Evolutionary conservation across 2,329 filamentous ascomycete genomes (phyloP).

Genomic region (Xylaria sp.): DNA sequence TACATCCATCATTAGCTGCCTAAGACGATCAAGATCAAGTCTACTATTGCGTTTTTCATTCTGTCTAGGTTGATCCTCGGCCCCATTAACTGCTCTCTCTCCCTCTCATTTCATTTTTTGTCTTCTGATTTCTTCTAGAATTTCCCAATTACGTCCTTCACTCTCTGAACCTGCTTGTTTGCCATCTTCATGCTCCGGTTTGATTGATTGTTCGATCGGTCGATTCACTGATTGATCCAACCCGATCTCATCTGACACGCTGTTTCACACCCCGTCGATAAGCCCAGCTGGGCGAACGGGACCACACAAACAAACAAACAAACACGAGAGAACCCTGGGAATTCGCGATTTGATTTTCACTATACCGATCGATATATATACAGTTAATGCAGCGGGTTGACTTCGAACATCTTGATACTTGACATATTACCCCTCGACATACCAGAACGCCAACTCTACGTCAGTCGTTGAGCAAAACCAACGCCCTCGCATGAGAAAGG

Average conservation of each 20-base stretch:
- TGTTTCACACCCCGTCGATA: neutral
- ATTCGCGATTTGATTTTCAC: slow-evolving; percentile 10
- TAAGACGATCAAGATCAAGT: neutral
- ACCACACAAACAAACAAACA: neutral
- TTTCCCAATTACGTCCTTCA: slow-evolving; percentile 14
- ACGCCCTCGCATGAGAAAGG: neutral
- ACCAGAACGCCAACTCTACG: neutral
- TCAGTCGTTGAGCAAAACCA: neutral
- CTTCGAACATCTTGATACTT: slow-evolving; percentile 1
- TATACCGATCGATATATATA: slow-evolving; percentile 18
- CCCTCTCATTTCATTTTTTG: neutral
- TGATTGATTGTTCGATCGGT: slow-evolving; percentile 10
- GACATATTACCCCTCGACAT: neutral
- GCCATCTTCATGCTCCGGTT: slow-evolving; percentile 3
- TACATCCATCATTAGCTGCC: slow-evolving; percentile 17
- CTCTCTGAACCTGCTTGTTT: slow-evolving; percentile 21
- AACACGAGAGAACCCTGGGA: slow-evolving; percentile 1
- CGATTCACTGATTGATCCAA: slow-evolving; percentile 3
- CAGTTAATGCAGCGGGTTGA: slow-evolving; percentile 19
- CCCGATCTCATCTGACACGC: neutral
- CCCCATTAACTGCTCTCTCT: slow-evolving; percentile 27
- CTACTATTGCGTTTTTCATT: slow-evolving; percentile 32
- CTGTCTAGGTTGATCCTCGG: slow-evolving; percentile 57
- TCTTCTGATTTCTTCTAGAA: slow-evolving; percentile 22
- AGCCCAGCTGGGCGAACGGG: slow-evolving; percentile 3